These are phyloP conservation scores for Puccinellia tenuiflora DNA, from an alignment of 176 grass and related monocot species.

Conservation along the genomic window DNA sequence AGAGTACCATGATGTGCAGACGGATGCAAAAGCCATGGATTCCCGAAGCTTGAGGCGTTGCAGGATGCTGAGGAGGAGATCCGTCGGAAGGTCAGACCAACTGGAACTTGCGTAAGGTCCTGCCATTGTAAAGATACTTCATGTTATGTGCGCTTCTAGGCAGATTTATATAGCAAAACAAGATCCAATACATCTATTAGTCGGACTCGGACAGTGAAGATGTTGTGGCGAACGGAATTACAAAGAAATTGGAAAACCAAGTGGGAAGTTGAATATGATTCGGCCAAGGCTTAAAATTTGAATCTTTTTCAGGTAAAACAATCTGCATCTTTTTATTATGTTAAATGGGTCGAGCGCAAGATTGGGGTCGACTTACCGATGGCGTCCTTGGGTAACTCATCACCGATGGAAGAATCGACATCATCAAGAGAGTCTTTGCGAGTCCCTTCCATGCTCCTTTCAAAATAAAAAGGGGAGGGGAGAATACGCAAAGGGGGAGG, in stretches of 20 bases:
- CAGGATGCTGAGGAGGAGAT: background rate
- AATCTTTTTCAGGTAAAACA: too few species aligned
- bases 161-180: background rate
- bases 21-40: background rate
- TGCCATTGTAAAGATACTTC: background rate
- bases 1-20: background rate
- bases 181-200: background rate
- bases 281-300: too few species aligned
- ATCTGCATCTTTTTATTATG: background rate
- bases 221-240: background rate
- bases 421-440: background rate
- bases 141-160: background rate
- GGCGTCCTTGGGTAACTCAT: background rate
- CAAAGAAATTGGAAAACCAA: too few species aligned
- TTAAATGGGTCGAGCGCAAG: background rate
- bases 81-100: conserved; percentile 9
- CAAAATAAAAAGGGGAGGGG: background rate
- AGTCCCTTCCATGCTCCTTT: background rate
- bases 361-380: background rate
- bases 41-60: background rate
- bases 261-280: too few species aligned
- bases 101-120: background rate
- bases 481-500: background rate
- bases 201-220: background rate
- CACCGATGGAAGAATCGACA: background rate